Evolutionary conservation across 2,329 filamentous ascomycete species (phyloP).

Genomic region (Ophiocordyceps sinensis): DNA sequence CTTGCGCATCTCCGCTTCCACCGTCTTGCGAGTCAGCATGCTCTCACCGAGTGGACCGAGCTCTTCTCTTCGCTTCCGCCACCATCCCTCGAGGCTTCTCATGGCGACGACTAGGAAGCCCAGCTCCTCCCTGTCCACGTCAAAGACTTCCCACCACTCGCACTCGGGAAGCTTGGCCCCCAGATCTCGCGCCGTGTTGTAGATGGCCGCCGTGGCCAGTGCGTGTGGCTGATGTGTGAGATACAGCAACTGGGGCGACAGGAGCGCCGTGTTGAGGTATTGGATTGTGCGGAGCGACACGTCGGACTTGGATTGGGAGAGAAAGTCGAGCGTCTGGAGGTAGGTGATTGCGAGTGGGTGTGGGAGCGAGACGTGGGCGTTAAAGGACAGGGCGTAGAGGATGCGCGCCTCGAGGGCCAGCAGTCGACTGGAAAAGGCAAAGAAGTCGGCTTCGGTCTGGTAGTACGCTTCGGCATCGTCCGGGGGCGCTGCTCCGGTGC

Average conservation of each 20-base stretch:
- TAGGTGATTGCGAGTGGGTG: constrained; percentile 84
- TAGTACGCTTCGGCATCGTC: constrained; percentile 44
- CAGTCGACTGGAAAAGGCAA: constrained; percentile 46
- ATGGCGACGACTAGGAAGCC: constrained; percentile 84
- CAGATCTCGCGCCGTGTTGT: constrained; percentile 68
- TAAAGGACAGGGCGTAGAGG: constrained; percentile 62
- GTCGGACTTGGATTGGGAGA: constrained; percentile 27
- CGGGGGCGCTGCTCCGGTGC: constrained; percentile 16
- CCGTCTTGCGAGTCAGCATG: constrained; percentile 41
- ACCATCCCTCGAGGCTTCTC: constrained; percentile 62
- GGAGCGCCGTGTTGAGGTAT: constrained; percentile 72
- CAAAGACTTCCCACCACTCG: constrained; percentile 97
- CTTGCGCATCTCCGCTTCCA: constrained; percentile 46
- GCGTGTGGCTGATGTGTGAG: constrained; percentile 81
- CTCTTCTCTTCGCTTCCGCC: constrained; percentile 40
- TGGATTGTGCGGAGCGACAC: constrained; percentile 54
- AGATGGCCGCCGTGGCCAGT: constrained; percentile 78
- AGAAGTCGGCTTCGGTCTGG: constrained; percentile 60
- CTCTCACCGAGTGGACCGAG: constrained; percentile 32
- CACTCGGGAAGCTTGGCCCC: constrained; percentile 66
- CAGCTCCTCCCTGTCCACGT: constrained; percentile 85
- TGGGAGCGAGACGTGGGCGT: constrained; percentile 73
- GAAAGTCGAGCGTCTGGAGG: constrained; percentile 70
- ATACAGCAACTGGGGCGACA: constrained; percentile 81
- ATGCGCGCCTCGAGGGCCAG: constrained; percentile 66